Conservation (phyloP, 371 early-diverging fungal genomes). For the Polyrhizophydium stewartii region DNA sequence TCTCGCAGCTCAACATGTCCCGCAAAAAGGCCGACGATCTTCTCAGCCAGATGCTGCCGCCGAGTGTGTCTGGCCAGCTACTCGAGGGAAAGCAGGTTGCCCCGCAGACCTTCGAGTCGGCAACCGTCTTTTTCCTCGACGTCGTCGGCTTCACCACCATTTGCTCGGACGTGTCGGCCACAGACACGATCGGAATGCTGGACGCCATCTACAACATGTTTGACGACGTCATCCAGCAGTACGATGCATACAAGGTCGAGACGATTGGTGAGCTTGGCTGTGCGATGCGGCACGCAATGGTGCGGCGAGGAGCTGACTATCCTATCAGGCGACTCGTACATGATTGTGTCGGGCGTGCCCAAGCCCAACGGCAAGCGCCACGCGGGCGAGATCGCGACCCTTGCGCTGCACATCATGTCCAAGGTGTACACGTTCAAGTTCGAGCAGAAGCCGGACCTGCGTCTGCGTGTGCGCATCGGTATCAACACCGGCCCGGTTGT, state of each 20-base stretch:
- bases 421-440: constrained; percentile 7
- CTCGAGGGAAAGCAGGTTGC: constrained; percentile 13
- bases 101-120: constrained; percentile 14
- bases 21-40: constrained; percentile 14
- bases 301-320: too few relatives aligned
- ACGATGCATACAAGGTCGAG: constrained; percentile 41
- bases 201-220: constrained; percentile 23
- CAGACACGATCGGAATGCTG: constrained; percentile 24
- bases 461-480: constrained; percentile 27
- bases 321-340: constrained; percentile 32
- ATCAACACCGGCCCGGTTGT: constrained; percentile 35
- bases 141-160: constrained; percentile 33
- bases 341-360: constrained; percentile 36
- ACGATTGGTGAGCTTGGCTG: constrained; percentile 14
- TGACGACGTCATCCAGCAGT: constrained; percentile 23
- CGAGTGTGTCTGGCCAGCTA: constrained; percentile 14
- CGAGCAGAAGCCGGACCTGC: constrained; percentile 15
- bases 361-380: constrained; percentile 25
- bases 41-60: constrained; percentile 29
- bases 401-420: constrained; percentile 26
- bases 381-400: constrained; percentile 29
- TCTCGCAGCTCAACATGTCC: constrained; percentile 3
- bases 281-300: too few relatives aligned
- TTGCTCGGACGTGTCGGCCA: constrained; percentile 9
- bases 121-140: constrained; percentile 32